Base-by-base conservation (phyloP, 2,329 filamentous ascomycete species). In the Xylariales sp. region DNA sequence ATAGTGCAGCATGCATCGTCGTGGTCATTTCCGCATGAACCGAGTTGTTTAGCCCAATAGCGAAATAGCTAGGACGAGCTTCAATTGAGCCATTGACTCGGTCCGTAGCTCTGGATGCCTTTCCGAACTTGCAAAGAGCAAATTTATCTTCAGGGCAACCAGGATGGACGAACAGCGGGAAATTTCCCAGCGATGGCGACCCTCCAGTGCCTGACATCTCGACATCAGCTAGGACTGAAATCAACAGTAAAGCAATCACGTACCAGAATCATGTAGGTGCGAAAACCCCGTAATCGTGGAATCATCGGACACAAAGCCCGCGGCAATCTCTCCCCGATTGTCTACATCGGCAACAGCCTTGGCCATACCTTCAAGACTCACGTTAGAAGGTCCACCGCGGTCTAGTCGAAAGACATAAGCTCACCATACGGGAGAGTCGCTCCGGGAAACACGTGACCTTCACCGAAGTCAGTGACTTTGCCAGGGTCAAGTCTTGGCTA, bases 21-120 rank as follows among this genome's bases (percentile, higher is more conserved):
- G 76, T 68, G 0, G 79, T 79, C 78, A 84, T 84, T 57, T 83
- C 77, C 2, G 74, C 72, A 7, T 59, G 57, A 22, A 84, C 70
- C 3, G 70, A 70, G 40, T 75, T 80, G 36, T 71, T 69, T 14
- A 84, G 63, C 32, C 69, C 66, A 7, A 84, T 61, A 14, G 69
- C 64, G 51, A 84, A 84, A 52, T 80, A 80, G 1, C 80, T 80
- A 1, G 78, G 76, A 15, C 65, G 64, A 2, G 80, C 78, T 20
- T 63, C 60, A 8, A 73, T 64, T 2, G 74, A 73, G 45, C 64
- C 65, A n/a, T 68, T 68, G 45, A 68, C 61, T 39, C 78, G 76
- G 15, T 61, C 58, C 0, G 67, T 65, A 14, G 70, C 67, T 45
- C 80, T 66, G 10, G 66, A 56, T 10, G 57, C 53, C 12, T 69